These are phyloP conservation scores for Trypanosoma boissoni DNA, from an alignment of 208 protist species.

Conservation along the genomic window DNA sequence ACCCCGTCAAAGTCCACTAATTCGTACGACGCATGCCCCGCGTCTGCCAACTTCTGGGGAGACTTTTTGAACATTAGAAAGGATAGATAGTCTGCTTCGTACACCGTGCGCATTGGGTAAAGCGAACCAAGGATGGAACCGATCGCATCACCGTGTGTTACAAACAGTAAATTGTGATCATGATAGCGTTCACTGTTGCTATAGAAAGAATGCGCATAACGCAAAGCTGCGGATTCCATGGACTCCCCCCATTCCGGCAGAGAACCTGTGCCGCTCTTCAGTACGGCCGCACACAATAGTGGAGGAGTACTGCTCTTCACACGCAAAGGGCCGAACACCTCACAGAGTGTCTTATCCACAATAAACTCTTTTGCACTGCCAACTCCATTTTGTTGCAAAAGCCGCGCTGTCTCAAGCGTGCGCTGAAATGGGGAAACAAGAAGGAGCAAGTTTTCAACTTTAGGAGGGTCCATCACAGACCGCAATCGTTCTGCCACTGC, in stretches of 20 bases:
- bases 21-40: constrained; percentile 26
- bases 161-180: constrained; percentile 38
- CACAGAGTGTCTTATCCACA: constrained; percentile 63
- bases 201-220: constrained; percentile 22
- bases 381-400: constrained; percentile 45
- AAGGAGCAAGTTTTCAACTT: constrained; percentile 29
- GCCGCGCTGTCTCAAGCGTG: constrained; percentile 61
- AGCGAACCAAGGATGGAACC: constrained; percentile 51
- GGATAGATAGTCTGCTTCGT: constrained; percentile 72
- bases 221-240: constrained; percentile 37
- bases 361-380: constrained; percentile 29
- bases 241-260: constrained; percentile 71
- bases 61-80: constrained; percentile 61
- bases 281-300: constrained; percentile 1
- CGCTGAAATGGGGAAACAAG: constrained; percentile 69
- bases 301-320: constrained; percentile 36
- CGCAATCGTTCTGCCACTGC: constrained; percentile 33
- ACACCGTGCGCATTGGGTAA: constrained; percentile 69
- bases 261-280: constrained; percentile 15
- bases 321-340: constrained; percentile 76
- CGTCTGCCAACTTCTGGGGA: constrained; percentile 10
- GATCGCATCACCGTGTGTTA: constrained; percentile 82
- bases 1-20: constrained; percentile 47
- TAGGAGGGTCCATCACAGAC: constrained; percentile 27
- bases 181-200: background rate